A percentile compares a stretch with the other conserved stretches of the same genome.
phyloP scores from a whole-genome alignment of 768 basidiomycete genomes.

The Tylopilus intermedius region DNA sequence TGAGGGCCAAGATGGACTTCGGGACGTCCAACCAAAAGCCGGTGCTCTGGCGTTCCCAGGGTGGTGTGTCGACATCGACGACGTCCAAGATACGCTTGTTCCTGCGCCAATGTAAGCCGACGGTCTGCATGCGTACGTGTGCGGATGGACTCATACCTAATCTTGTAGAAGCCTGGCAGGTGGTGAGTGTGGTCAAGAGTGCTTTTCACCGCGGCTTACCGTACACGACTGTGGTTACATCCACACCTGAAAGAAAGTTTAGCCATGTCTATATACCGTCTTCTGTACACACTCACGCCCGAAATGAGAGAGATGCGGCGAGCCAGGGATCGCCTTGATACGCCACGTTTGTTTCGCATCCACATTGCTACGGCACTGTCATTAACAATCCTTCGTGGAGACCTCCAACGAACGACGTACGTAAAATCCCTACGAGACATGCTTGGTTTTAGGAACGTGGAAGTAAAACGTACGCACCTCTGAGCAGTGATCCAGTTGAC shows the following conservation, averaged over 20 bases:
- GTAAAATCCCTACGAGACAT: slow-evolving; percentile 58
- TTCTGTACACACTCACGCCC: slow-evolving; percentile 49
- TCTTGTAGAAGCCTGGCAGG: slow-evolving; percentile 69
- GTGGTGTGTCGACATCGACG: slow-evolving; percentile 72
- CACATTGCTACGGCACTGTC: slow-evolving; percentile 48
- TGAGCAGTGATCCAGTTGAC: slow-evolving; percentile 82
- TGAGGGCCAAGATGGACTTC: slow-evolving; percentile 42
- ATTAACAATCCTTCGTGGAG: not conserved
- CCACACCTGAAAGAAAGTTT: slow-evolving; percentile 42
- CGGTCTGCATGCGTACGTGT: not conserved
- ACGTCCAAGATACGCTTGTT: slow-evolving; percentile 64
- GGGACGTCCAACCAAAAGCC: slow-evolving; percentile 83
- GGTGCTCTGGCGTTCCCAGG: slow-evolving; percentile 68
- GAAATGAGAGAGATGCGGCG: slow-evolving; percentile 57
- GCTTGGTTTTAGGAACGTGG: not conserved
- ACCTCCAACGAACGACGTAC: slow-evolving; percentile 35
- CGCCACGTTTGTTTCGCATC: slow-evolving; percentile 74
- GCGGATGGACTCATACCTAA: slow-evolving; percentile 42
- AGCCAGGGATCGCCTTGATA: slow-evolving; percentile 58
- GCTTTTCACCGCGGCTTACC: slow-evolving; percentile 40
- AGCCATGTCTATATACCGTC: not conserved
- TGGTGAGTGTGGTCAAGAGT: not conserved
- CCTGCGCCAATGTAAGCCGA: slow-evolving; percentile 31
- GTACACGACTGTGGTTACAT: slow-evolving; percentile 65
- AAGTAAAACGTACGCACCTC: slow-evolving; percentile 35